phyloP scores from a whole-genome alignment of 768 basidiomycete genomes.

The Hydnomerulius pinastri region DNA sequence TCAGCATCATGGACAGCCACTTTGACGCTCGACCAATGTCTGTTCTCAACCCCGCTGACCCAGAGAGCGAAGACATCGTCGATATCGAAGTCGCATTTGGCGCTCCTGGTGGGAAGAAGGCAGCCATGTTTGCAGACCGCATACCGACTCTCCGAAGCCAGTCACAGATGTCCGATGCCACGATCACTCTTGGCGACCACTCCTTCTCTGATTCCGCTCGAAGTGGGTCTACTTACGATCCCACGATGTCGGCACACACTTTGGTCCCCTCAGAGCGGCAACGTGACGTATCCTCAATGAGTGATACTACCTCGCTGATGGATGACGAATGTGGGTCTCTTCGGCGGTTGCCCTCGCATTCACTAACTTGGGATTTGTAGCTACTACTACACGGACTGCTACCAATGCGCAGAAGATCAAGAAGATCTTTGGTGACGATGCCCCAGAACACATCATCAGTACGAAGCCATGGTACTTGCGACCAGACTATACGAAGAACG shows the following conservation, averaged over 20 bases:
- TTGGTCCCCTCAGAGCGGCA: slow-evolving; percentile 23
- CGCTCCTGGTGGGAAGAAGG: slow-evolving; percentile 37
- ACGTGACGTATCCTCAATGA: slow-evolving; percentile 17
- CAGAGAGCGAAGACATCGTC: slow-evolving; percentile 53
- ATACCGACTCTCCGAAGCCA: slow-evolving; percentile 32
- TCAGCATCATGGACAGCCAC: slow-evolving; percentile 59
- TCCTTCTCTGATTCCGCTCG: slow-evolving; percentile 19
- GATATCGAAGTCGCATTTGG: slow-evolving; percentile 57
- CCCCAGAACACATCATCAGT: slow-evolving; percentile 47
- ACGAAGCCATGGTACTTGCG: slow-evolving; percentile 83
- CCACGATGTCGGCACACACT: slow-evolving; percentile 25
- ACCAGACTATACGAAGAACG: slow-evolving; percentile 73
- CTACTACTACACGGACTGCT: slow-evolving; percentile 22
- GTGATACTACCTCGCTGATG: slow-evolving; percentile 21
- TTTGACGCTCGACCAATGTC: slow-evolving; percentile 46
- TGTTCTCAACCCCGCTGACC: slow-evolving; percentile 40
- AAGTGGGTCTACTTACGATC: slow-evolving; percentile 26
- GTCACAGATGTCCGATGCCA: slow-evolving; percentile 36
- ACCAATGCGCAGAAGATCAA: slow-evolving; percentile 57
- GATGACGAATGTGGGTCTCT: slow-evolving; percentile 27
- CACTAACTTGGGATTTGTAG: slow-evolving; percentile 16
- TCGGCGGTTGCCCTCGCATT: background rate
- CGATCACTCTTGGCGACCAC: slow-evolving; percentile 33
- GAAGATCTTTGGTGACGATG: slow-evolving; percentile 65
- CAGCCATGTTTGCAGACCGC: slow-evolving; percentile 20